Conservation (phyloP, 441 rosid species). For the Syzygium syzygioides region DNA sequence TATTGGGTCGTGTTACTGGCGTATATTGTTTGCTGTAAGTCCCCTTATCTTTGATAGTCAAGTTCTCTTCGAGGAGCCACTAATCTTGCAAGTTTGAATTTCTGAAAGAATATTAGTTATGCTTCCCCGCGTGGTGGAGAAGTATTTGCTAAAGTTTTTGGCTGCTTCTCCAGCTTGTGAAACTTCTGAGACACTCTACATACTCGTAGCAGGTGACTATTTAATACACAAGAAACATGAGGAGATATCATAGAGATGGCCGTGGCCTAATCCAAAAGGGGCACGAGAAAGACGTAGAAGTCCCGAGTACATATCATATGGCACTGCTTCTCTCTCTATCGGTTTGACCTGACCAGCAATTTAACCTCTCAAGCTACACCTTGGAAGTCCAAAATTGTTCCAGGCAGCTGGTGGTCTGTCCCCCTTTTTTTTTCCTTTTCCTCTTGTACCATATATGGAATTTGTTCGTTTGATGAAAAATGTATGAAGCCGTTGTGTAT, state of each 20-base stretch:
- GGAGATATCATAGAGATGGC: conserved; percentile 14
- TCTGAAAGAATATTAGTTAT: neutral
- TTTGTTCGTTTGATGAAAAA: neutral
- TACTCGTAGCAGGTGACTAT: conserved; percentile 28
- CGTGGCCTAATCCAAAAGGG: conserved; percentile 1
- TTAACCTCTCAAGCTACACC: neutral
- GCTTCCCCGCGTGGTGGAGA: neutral
- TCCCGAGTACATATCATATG: neutral
- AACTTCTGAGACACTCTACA: neutral
- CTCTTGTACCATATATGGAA: conserved; percentile 20
- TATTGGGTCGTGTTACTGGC: neutral
- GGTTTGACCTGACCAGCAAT: conserved; percentile 18
- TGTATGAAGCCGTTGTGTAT: conserved; percentile 32
- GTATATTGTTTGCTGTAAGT: neutral
- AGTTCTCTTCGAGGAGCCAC: neutral
- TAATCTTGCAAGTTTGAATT: neutral
- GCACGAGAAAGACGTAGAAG: conserved; percentile 5
- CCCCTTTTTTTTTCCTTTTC: neutral
- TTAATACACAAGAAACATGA: neutral
- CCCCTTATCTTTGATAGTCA: neutral
- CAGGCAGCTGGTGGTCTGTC: conserved; percentile 14
- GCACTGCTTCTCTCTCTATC: conserved; percentile 1
- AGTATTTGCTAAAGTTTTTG: neutral
- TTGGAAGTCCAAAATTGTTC: conserved; percentile 10
- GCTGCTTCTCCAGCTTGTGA: neutral